These are phyloP conservation scores for Ophiocytium majus DNA, from an alignment of 352 stramenopile species.

Conservation along the genomic window DNA sequence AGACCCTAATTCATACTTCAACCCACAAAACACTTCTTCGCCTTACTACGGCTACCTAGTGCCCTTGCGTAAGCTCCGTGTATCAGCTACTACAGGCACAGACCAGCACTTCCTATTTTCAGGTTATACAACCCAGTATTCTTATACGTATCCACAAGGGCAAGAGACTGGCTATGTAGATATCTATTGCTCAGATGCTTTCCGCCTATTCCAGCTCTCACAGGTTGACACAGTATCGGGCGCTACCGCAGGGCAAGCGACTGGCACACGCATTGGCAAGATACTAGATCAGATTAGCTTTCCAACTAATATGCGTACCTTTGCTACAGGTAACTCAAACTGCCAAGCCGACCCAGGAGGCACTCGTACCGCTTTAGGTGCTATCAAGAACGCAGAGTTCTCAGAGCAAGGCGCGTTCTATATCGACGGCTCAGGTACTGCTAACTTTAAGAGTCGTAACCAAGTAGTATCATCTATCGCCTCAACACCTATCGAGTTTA, in stretches of 20 bases:
- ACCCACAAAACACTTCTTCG: neutral
- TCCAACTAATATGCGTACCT: neutral
- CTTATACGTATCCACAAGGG: neutral
- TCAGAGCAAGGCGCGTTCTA: slow-evolving; percentile 4
- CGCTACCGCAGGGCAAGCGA: neutral
- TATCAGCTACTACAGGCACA: neutral
- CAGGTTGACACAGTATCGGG: neutral
- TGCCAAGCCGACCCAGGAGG: neutral
- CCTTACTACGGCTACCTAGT: neutral
- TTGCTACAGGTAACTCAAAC: neutral
- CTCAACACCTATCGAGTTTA: slow-evolving; percentile 10
- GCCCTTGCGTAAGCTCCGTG: neutral
- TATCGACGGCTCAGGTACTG: neutral
- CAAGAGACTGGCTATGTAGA: slow-evolving; percentile 16
- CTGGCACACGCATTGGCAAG: slow-evolving; percentile 11
- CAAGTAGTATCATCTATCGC: neutral
- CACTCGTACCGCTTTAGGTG: neutral
- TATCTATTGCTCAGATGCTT: neutral
- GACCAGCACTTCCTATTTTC: neutral
- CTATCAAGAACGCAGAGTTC: slow-evolving; percentile 2
- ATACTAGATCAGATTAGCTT: slow-evolving; percentile 1
- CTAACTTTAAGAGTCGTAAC: neutral
- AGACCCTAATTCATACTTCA: slow-evolving; percentile 20
- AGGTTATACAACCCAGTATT: neutral
- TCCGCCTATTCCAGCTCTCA: neutral